Evolutionary conservation across 2,329 filamentous ascomycete genomes (phyloP), one percentile per base, ranked within the genome.

Genomic region (Mycogone perniciosa): DNA sequence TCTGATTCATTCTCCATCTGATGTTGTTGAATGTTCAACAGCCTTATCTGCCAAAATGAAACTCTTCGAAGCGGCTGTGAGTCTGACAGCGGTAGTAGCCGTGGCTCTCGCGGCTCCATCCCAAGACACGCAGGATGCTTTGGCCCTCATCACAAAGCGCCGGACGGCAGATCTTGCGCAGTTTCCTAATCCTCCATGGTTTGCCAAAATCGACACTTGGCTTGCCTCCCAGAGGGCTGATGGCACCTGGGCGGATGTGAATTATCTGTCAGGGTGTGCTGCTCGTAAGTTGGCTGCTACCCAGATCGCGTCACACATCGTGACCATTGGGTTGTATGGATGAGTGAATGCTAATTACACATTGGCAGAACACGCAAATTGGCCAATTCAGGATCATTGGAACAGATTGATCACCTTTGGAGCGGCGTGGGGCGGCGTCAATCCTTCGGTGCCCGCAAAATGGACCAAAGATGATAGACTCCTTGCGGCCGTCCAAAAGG

Each of bases 351-450:
- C 38, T 53, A 26, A 42, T 26, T 6, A 8, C 4, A 8, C 20
- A 10, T 42, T 5, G 11, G 4, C 11, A 59, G 59, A 53, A 44
- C 56, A 57, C 29, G 59, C 59, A 44, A 60, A 60, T 35, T 60
- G 59, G 59, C 57, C 57, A 2, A 56, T 57, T 7, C 59, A 60
- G 46, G 51, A 56, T 35, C 59, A 60, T 43, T 59, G 57, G 57
- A 59, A 60, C 44, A 51, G 59, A 20, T 8, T 58, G 4, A 54
- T 58, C 31, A 57, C 54, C 39, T 56, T 57, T n/a, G 56, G 51
- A 13, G 60, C 56, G 35, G 60, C 56, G 10, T 64, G 55, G 59
- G 58, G 48, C 20, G 61, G 58, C 44, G 56, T 44, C 29, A 63
- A 58, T 13, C 54, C 52, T n/a, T 47, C 37, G 1, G 51, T 54